Evolutionary conservation across 768 basidiomycete genomes (phyloP), one percentile per base, ranked within the genome.

Genomic region (Sistotremastrum niveocremeum): DNA sequence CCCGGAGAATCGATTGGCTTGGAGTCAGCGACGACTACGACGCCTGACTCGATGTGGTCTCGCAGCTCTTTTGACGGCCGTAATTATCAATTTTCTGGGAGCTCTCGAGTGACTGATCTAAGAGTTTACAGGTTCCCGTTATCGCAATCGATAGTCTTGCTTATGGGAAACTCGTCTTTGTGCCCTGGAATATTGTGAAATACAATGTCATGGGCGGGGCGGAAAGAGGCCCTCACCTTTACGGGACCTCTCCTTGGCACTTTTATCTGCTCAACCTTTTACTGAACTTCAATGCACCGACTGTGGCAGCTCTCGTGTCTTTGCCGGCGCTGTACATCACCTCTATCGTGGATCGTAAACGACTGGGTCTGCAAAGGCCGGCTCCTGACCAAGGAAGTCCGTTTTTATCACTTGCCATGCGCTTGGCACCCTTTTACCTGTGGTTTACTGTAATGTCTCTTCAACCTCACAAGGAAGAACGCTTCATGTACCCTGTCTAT

Each of bases 401-500:
- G 0, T 90, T 82, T 56, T 81, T 74, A 1, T 60, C 88, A 39
- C 65, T 98, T 40, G 73, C 72, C 4, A 60, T 94, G 46, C 74
- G 91, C 35, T 68, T 98, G n/a, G 61, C 73, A n/a, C 90, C 90
- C 1, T 68, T 94, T 50, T 97, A 98, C 63, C 52, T 97, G n/a
- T 98, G 95, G 94, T 55, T 81, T 40, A 73, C 63, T 1, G 81
- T 95, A 50, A 65, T 99, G 52, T 79, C 77, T 4, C 53, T 69
- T 3, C 94, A 98, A 64, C 67, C 83, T 1, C 95, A 99, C 64
- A 99, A 99, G 65, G 95, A 99, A 63, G 95, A 99, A 59, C 73
- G 95, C n/a, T 99, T 99, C 67, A 84, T 97, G 79, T 98, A 81
- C 62, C 94, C 95, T 1, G 82, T 77, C 2, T 98, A 94, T 60